Base-by-base conservation (phyloP, 2,329 filamentous ascomycete species). In the Exophiala calicioides region DNA sequence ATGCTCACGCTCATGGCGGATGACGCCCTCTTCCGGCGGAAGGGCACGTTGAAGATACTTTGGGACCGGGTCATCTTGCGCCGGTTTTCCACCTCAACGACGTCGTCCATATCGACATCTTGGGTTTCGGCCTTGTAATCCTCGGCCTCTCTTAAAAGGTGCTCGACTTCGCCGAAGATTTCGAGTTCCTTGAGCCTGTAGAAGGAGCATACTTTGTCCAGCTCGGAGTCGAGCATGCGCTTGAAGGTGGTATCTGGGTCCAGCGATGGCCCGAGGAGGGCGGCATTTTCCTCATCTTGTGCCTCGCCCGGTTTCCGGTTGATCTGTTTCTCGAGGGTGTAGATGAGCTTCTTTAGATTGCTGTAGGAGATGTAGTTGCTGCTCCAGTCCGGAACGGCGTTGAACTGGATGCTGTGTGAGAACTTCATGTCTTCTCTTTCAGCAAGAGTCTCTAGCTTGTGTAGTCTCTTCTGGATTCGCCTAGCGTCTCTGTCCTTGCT, bases 321-420 rank as follows among this genome's bases (percentile, higher is more conserved):
- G 42, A 85, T 74, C 44, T 84, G 81, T 68, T 94, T 95, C 73
- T 98, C 93, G 56, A 98, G 86, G 53, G 87, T 84, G 71, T 97
- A 98, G 61, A 98, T 97, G 47, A 96, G 80, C 76, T 98, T 98
- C 78, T 98, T 98, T 60, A 98, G 80, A 64, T 96, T 97, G 73
- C 90, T 96, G 71, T 98, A 98, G 51, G 90, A 88, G 65, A 98
- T 94, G 70, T 98, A 98, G 70, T 97, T 84, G 62, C 85, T 90
- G 75, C 89, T 96, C 93, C 93, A 98, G 71, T 98, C 93, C n/a
- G 93, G 93, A 60, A 98, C 93, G 55, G 93, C 90, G 75, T 98
- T 98, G 74, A 98, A 98, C 76, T 98, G 93, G 61, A 98, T 85
- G 71, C 91, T 97, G 69, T 98, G 93, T 13, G 91, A 97, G 78